These are phyloP conservation scores for Agaricus sinodeliciosus DNA, from an alignment of 768 basidiomycete genomes.

Conservation along the genomic window DNA sequence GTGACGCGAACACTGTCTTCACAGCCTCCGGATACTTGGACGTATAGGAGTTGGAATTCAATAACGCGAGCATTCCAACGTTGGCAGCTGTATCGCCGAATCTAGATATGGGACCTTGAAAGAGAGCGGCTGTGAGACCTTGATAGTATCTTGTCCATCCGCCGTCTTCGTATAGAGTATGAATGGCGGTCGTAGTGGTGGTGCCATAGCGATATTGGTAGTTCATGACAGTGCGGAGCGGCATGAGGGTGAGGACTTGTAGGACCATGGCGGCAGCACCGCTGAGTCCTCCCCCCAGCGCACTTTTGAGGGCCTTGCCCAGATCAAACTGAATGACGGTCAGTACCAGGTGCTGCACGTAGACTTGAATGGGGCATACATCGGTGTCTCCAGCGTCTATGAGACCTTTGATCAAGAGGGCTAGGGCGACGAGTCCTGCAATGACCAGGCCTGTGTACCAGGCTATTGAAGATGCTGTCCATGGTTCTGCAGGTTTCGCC, in stretches of 20 bases:
- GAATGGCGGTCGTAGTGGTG: slow-evolving; percentile 54
- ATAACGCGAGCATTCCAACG: slow-evolving; percentile 81
- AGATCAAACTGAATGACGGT: slow-evolving; percentile 66
- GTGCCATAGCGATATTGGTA: slow-evolving; percentile 92
- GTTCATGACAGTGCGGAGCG: slow-evolving; percentile 97
- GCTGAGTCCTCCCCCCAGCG: slow-evolving; percentile 85
- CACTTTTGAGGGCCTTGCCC: slow-evolving; percentile 66
- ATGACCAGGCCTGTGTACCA: slow-evolving; percentile 28
- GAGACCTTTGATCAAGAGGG: slow-evolving; percentile 61
- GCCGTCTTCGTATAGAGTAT: slow-evolving; percentile 70
- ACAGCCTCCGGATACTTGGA: slow-evolving; percentile 51
- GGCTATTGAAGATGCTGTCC: not conserved
- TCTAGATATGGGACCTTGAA: slow-evolving; percentile 79
- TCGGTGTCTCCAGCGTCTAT: slow-evolving; percentile 63
- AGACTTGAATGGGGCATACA: slow-evolving; percentile 29
- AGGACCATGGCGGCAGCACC: slow-evolving; percentile 94
- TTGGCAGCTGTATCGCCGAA: slow-evolving; percentile 97
- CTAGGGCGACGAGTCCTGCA: slow-evolving; percentile 31
- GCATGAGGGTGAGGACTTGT: slow-evolving; percentile 89
- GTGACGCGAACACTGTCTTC: slow-evolving; percentile 74
- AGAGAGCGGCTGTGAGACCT: slow-evolving; percentile 76
- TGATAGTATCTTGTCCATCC: slow-evolving; percentile 84
- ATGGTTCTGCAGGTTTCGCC: not conserved
- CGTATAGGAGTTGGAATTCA: slow-evolving; percentile 71
- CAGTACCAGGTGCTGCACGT: not conserved